Evolutionary conservation across 345 rosid species (phyloP).

Genomic region (Hibiscus tridactylites): DNA sequence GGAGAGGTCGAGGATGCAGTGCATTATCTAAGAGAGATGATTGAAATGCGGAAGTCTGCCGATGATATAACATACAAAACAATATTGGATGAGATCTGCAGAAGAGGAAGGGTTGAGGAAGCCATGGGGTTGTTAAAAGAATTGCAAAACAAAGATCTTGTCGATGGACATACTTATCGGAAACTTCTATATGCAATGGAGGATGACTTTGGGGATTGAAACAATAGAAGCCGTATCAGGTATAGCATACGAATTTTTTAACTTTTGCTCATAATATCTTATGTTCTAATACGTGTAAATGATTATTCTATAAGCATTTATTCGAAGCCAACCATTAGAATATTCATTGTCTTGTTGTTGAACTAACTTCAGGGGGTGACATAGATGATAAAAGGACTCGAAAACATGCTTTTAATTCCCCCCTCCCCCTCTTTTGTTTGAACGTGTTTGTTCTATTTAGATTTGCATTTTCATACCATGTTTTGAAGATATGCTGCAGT

Average conservation of each 20-base stretch:
- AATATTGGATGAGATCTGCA: constrained; percentile 66
- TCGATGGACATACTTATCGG: constrained; percentile 45
- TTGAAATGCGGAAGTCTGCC: constrained; percentile 41
- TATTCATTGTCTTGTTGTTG: background rate
- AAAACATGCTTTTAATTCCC: background rate
- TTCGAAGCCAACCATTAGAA: background rate
- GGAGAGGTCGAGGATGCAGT: constrained; percentile 63
- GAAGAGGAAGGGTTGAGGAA: constrained; percentile 44
- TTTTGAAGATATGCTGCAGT: background rate
- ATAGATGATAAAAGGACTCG: background rate
- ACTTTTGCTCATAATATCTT: background rate
- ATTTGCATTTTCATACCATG: background rate
- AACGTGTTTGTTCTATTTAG: background rate
- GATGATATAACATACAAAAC: constrained; percentile 70
- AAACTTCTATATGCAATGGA: constrained; percentile 60
- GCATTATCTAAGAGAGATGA: constrained; percentile 67
- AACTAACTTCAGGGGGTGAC: background rate
- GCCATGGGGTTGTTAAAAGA: constrained; percentile 48
- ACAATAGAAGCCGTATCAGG: constrained; percentile 12
- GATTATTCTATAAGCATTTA: background rate
- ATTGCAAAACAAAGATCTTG: constrained; percentile 45
- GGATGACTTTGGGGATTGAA: constrained; percentile 37
- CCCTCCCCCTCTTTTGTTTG: background rate
- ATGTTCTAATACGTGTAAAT: too few species aligned
- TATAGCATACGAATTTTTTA: background rate